A percentile compares a stretch with the other conserved stretches of the same genome.
Evolutionary conservation across 225 moss, liverwort and hornwort genomes (phyloP).

Genomic region (Marchantia paleacea): DNA sequence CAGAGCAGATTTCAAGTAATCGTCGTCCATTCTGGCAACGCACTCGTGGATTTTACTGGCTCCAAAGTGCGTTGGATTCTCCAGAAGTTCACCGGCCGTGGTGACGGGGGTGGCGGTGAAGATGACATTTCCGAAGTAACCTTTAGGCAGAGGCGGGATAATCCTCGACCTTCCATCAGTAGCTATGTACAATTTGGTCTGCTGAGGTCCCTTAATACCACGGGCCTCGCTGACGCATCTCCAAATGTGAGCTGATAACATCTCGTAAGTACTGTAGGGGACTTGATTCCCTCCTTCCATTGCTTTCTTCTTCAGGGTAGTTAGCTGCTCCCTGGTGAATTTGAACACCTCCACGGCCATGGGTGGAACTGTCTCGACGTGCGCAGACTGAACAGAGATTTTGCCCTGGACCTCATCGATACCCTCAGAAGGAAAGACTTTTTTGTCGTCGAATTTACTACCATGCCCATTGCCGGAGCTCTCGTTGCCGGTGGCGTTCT

Average conservation of each 20-base stretch:
- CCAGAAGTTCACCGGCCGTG: conserved; percentile 58
- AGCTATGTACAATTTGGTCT: conserved; percentile 81
- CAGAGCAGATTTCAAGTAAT: conserved; percentile 80
- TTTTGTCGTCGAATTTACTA: not conserved
- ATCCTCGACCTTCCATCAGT: conserved; percentile 78
- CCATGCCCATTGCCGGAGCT: not conserved
- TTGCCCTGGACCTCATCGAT: conserved; percentile 1
- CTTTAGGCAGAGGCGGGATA: conserved; percentile 69
- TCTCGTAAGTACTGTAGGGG: conserved; percentile 84
- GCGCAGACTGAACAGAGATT: not conserved
- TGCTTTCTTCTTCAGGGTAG: conserved; percentile 57
- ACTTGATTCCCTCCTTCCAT: conserved; percentile 45
- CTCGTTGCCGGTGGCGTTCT: not conserved
- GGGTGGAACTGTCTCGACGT: conserved; percentile 24
- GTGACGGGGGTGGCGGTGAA: conserved; percentile 86
- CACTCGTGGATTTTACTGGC: conserved; percentile 71
- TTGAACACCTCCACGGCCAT: conserved; percentile 73
- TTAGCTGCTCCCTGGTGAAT: conserved; percentile 60
- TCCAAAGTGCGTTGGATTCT: conserved; percentile 54
- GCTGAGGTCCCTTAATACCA: conserved; percentile 45
- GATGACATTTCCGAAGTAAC: conserved; percentile 95
- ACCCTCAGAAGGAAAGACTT: not conserved
- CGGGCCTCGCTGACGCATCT: conserved; percentile 67
- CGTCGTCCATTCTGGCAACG: conserved; percentile 66
- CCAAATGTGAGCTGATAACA: conserved; percentile 95